Base-by-base conservation (phyloP, 192 early-diverging fungal species). In the Pilaira anomala region DNA sequence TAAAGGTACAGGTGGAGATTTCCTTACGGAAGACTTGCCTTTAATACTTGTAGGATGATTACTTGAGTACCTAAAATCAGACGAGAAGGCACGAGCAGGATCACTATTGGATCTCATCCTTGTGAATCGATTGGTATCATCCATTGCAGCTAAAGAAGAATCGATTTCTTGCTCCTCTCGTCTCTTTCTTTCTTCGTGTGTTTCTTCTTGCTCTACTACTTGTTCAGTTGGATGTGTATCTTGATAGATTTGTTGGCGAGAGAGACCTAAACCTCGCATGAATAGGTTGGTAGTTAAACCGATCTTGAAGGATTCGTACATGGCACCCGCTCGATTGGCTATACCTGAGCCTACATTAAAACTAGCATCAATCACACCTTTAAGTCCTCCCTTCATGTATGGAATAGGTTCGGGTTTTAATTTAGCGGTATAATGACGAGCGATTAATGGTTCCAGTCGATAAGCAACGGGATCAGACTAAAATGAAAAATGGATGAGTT, bases 381-480 rank as follows among this genome's bases (percentile, higher is more conserved):
- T 91, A 5, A 94, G 66, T 25, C 92, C 92, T 16, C 92, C 92
- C 60, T 94, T 94, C 52, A 87, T 86, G 57, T 92, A 94, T 9
- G 83, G 87, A 36, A 94, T 79, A 22, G 80, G 78, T 7, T 82
- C 86, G 8, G 92, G 92, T 62, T 91, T 91, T 18, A 80, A 54
- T 16, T 70, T 75, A 1, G 70, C 56, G 40, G 82, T 80, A 40
- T 85, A 85, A 14, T 81, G 67, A 5, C 80, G 76, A 14, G 79
- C 66, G 41, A 91, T 84, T 6, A 92, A 61, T 11, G 92, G 92
- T 59, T 93, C 84, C 33, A 88, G 63, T 24, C 88, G 75, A 68
- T 89, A 87, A 3, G 89, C 87, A 6, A 91, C 85, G 11, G 89
- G 89, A 71, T 89, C 88, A 40, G 66, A 58, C 62, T 73, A n/a